phyloP scores from a whole-genome alignment of 2,329 filamentous ascomycete genomes.

The Coniella lustricola region DNA sequence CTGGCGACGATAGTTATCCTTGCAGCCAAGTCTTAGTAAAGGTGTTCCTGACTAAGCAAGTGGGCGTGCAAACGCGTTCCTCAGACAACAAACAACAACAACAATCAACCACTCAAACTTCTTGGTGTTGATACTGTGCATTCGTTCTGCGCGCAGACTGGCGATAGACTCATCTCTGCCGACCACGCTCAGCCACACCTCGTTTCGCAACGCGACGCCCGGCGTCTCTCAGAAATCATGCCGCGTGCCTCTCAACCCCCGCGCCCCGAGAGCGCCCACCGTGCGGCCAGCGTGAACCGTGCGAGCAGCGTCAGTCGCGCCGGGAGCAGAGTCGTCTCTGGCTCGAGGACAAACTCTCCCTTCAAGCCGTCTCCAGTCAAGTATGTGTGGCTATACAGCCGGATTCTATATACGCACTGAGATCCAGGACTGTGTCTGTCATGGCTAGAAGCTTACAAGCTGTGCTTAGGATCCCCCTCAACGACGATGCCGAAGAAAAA shows the following conservation, averaged over 20 bases:
- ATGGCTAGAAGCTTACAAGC: neutral
- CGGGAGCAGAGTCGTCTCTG: constrained; percentile 38
- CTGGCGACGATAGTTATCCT: too few species aligned
- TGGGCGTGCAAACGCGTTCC: constrained; percentile 12
- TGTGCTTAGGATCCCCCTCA: constrained; percentile 71
- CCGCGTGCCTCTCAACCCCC: constrained; percentile 51
- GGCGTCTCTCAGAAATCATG: constrained; percentile 33
- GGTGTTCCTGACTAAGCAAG: constrained; percentile 4
- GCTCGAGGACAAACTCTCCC: constrained; percentile 41
- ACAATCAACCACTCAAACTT: neutral
- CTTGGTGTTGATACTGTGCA: neutral
- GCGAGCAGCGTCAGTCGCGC: constrained; percentile 14
- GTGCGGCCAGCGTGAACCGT: neutral
- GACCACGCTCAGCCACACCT: constrained; percentile 14
- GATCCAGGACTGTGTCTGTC: neutral
- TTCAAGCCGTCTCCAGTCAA: constrained; percentile 49
- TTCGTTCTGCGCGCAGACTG: neutral
- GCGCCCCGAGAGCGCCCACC: constrained; percentile 36
- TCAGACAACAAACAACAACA: constrained; percentile 13
- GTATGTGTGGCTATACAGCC: constrained; percentile 31
- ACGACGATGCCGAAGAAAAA: constrained; percentile 91
- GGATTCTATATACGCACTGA: neutral
- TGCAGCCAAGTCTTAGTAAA: neutral
- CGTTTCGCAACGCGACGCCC: constrained; percentile 14
- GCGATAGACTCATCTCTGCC: constrained; percentile 6